Percentiles rank a stretch among this genome's conserved stretches.
Evolutionary conservation across 352 stramenopile species (phyloP).

Genomic region (Hyaloperonospora arabidopsidis): DNA sequence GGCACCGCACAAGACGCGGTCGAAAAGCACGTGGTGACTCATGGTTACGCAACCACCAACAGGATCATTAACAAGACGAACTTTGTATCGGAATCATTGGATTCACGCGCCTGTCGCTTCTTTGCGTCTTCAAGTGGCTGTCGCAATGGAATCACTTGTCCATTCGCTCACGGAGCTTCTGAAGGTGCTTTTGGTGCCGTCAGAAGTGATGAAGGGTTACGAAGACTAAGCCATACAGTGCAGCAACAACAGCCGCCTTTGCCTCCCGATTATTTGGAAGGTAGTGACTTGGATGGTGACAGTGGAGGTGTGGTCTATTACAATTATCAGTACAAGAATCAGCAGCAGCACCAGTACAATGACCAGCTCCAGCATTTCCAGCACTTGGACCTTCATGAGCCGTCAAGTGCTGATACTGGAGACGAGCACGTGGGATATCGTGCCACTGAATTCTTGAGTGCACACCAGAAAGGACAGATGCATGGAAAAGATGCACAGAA

Average conservation of each 20-base stretch:
- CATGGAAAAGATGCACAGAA: conserved; percentile 65
- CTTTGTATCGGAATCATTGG: conserved; percentile 6
- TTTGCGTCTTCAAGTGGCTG: conserved; percentile 46
- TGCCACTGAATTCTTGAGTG: too few species aligned
- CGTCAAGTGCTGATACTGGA: too few species aligned
- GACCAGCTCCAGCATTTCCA: too few species aligned
- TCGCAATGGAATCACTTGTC: conserved; percentile 55
- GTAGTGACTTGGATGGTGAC: too few species aligned
- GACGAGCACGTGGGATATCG: too few species aligned
- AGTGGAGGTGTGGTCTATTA: conserved; percentile 25
- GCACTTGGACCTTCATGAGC: too few species aligned
- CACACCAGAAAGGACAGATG: conserved; percentile 43
- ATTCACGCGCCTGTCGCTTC: conserved; percentile 42
- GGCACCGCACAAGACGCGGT: conserved; percentile 30
- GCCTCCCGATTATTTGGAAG: conserved; percentile 14
- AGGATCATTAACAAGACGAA: too few species aligned
- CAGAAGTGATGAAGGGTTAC: too few species aligned
- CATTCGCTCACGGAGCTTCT: conserved; percentile 36
- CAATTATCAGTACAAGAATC: conserved; percentile 11
- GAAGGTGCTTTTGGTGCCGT: conserved; percentile 1
- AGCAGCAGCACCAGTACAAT: too few species aligned
- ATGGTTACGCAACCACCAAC: too few species aligned
- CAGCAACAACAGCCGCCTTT: conserved; percentile 13
- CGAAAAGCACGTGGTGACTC: too few species aligned
- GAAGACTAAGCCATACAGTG: not conserved